Percentiles rank a stretch among this genome's conserved stretches.
phyloP scores from a whole-genome alignment of 257 asterid species.

The Osmanthus fragrans region DNA sequence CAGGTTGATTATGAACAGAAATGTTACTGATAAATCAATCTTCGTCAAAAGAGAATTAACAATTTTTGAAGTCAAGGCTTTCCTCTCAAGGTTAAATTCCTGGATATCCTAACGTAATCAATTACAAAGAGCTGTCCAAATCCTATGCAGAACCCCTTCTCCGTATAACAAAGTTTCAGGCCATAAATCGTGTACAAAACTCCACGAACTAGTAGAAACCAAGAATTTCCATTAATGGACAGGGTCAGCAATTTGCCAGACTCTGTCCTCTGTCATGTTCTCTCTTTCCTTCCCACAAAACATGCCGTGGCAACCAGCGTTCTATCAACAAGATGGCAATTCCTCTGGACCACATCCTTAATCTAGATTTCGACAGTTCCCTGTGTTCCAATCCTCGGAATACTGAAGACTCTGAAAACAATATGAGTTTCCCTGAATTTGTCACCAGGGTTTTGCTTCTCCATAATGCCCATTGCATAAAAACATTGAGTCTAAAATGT shows the following conservation, averaged over 20 bases:
- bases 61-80: background rate
- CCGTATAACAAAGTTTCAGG: background rate
- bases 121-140: too few species aligned
- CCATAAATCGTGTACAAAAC: background rate
- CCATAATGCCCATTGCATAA: background rate
- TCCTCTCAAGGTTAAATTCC: background rate
- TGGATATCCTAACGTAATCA: background rate
- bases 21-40: too few species aligned
- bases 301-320: background rate
- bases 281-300: constrained; percentile 10
- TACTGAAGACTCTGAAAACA: background rate
- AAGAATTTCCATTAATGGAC: background rate
- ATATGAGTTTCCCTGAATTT: background rate
- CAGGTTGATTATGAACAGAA: too few species aligned
- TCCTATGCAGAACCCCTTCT: too few species aligned
- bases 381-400: background rate
- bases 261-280: background rate
- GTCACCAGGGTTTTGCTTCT: constrained; percentile 1
- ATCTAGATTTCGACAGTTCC: constrained; percentile 1
- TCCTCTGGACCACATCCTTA: background rate
- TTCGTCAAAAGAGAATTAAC: too few species aligned
- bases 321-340: constrained; percentile 1
- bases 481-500: background rate
- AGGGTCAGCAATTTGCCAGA: constrained; percentile 17
- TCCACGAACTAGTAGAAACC: background rate